Base-by-base conservation (phyloP, 2,329 filamentous ascomycete genomes). In the Lasiodiplodia gonubiensis region DNA sequence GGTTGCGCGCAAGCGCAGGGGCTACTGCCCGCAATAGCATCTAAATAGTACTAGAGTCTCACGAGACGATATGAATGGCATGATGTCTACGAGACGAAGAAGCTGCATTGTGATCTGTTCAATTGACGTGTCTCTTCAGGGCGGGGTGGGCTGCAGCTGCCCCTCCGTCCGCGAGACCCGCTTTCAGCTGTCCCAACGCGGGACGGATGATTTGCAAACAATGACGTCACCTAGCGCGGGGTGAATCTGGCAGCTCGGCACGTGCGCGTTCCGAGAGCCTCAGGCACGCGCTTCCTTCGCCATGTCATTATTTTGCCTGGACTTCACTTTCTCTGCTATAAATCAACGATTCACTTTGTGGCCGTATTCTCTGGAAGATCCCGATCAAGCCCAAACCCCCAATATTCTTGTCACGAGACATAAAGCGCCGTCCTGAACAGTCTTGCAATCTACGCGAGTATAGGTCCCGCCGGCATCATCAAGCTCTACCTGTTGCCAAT, bases 41-140 rank as follows among this genome's bases (percentile, higher is more conserved):
- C 27, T 35, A 66, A 21, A 59, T 60, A 60, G 53, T 23, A 63
- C 35, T 18, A 59, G 52, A 57, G 42, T 33, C 54, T 67, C 64
- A 39, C 27, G 48, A 67, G 35, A 49, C 46, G 27, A 54, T 27
- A 63, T 63, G 66, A 67, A 67, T 67, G 65, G 35, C 42, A 67
- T 53, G 64, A 67, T 33, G 55, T 67, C 65, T 23, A 67, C 48
- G 65, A 67, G 7, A 61, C 18, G 14, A 46, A 27, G 39, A 35
- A 54, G 7, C 52, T 18, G 23, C 7, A 35, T 11, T 54, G 27
- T 23, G 27, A n/a, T 8, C 51, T n/a, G 8, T 6, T 35, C 51
- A 30, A 53, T n/a, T 53, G 25, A 35, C 25, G 16, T 30, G 27
- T n/a, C n/a, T 23, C 8, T 21, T 23, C 11, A 5, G 6, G n/a